Conservation (phyloP, 1,139 yeast genomes). For the Saccharomycopsis crataegensis region DNA sequence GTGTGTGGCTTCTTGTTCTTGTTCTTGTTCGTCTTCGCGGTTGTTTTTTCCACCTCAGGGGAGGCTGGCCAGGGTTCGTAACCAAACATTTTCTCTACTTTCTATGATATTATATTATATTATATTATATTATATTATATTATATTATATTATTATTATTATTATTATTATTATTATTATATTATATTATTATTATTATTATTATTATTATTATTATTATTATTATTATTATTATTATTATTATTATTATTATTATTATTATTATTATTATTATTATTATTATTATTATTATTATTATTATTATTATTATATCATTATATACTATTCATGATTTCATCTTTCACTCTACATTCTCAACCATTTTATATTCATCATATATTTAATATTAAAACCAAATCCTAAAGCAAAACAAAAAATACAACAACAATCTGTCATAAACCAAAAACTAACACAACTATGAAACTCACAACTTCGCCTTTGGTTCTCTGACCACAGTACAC, state of each 20-base stretch:
- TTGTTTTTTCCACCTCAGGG: no score
- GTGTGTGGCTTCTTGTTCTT: neutral
- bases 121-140: no score
- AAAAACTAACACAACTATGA: neutral
- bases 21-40: neutral
- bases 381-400: no score
- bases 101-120: no score
- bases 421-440: neutral
- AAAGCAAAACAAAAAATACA: neutral
- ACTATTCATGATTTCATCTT: no score
- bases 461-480: conserved; percentile 40
- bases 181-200: neutral
- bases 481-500: conserved; percentile 68
- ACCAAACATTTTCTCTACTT: no score
- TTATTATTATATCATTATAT: no score
- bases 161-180: neutral
- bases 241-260: neutral
- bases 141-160: neutral
- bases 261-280: neutral
- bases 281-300: neutral
- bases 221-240: no score
- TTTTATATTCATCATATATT: no score
- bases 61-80: no score
- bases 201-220: neutral
- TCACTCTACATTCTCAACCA: neutral